Conservation (phyloP, 1,139 yeast species). For the Scheffersomyces parashehatae region DNA sequence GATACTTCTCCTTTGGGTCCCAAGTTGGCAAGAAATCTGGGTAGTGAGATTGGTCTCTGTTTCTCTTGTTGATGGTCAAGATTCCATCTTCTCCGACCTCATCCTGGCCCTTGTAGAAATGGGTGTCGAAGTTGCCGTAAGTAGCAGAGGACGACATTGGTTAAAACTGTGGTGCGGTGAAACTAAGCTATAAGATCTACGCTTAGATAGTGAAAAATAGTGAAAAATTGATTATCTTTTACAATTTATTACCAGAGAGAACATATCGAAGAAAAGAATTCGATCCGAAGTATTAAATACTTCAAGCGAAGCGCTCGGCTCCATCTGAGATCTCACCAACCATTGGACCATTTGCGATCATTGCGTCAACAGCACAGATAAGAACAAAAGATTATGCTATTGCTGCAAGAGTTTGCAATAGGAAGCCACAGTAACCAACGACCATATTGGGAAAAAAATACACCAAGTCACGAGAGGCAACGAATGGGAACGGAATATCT, state of each 20-base stretch:
- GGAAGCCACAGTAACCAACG: too few relatives aligned
- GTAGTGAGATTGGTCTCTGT: slow-evolving; percentile 23
- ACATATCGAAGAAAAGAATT: too few relatives aligned
- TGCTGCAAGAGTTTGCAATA: too few relatives aligned
- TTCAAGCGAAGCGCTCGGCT: too few relatives aligned
- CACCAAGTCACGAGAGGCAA: too few relatives aligned
- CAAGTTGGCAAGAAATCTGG: slow-evolving; percentile 54
- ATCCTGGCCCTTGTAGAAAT: slow-evolving; percentile 25
- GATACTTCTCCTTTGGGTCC: slow-evolving; percentile 43
- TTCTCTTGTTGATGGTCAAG: slow-evolving; percentile 26
- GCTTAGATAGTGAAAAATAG: not conserved
- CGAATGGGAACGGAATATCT: too few relatives aligned
- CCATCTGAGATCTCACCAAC: too few relatives aligned
- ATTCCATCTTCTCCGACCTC: slow-evolving; percentile 22
- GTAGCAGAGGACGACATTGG: slow-evolving; percentile 3
- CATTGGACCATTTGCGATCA: too few relatives aligned
- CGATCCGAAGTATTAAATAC: too few relatives aligned
- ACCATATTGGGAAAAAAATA: too few relatives aligned
- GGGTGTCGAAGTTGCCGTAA: slow-evolving; percentile 22
- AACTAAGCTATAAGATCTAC: not conserved
- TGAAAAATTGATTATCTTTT: slow-evolving; percentile 2
- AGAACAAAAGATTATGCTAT: too few relatives aligned
- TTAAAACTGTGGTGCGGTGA: not conserved
- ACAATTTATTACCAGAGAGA: not conserved
- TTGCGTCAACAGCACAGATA: too few relatives aligned